A percentile compares a stretch with the other conserved stretches of the same genome.
Evolutionary conservation across 140 eudicot species (phyloP).

Genomic region (Oenanthe javanica): DNA sequence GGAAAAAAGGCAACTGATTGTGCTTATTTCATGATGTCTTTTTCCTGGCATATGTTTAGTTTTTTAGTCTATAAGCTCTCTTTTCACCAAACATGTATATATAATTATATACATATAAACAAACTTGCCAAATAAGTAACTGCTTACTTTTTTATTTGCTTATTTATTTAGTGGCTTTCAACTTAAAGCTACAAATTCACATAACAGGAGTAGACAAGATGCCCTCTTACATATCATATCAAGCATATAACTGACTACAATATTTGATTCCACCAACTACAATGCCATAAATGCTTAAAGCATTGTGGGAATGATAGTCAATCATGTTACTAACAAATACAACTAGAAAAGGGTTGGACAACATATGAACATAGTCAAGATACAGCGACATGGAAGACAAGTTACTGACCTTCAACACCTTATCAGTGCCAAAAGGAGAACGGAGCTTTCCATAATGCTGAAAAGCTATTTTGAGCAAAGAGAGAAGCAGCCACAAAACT

Average conservation of each 20-base stretch:
- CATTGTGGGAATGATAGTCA: neutral
- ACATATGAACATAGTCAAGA: neutral
- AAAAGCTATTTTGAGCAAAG: slow-evolving; percentile 75
- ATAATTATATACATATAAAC: neutral
- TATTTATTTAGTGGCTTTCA: neutral
- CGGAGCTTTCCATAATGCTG: slow-evolving; percentile 95
- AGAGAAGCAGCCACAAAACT: slow-evolving; percentile 60
- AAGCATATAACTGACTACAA: neutral
- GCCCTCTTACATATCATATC: neutral
- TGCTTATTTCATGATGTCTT: neutral
- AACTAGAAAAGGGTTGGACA: neutral
- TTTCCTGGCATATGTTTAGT: neutral
- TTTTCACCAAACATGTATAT: neutral
- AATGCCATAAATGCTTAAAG: neutral
- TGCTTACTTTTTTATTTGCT: neutral
- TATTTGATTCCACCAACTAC: neutral
- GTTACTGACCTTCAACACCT: slow-evolving; percentile 49
- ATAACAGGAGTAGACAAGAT: neutral
- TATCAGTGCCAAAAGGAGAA: slow-evolving; percentile 80
- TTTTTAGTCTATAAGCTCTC: neutral
- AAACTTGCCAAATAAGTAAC: neutral
- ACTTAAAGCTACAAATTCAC: neutral
- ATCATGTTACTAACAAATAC: neutral
- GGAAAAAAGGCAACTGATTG: neutral
- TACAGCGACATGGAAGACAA: neutral